phyloP scores from a whole-genome alignment of 176 grass and related monocot genomes.

The Oryza longistaminata region DNA sequence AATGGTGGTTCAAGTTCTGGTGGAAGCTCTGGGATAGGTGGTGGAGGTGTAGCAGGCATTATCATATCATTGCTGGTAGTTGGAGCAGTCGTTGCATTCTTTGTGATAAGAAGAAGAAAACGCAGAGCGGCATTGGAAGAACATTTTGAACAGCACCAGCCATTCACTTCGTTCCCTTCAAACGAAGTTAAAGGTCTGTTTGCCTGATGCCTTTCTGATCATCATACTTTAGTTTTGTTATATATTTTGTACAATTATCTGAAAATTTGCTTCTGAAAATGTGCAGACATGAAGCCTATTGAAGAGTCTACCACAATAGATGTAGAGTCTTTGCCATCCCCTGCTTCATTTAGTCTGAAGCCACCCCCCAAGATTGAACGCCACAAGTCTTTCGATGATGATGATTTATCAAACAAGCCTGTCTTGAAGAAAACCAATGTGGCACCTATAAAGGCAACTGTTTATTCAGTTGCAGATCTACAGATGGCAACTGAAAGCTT shows the following conservation, averaged over 20 bases:
- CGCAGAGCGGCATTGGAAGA: constrained; percentile 45
- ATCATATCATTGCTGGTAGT: constrained; percentile 77
- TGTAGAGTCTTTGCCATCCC: constrained; percentile 49
- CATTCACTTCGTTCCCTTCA: constrained; percentile 65
- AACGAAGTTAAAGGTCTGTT: constrained; percentile 73
- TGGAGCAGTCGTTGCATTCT: constrained; percentile 71
- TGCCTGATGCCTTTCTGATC: constrained; percentile 13
- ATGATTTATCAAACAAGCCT: constrained; percentile 71
- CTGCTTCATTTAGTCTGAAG: constrained; percentile 61
- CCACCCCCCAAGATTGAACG: constrained; percentile 76
- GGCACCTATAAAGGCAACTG: constrained; percentile 62
- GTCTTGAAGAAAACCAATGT: constrained; percentile 52
- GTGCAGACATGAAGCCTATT: constrained; percentile 63
- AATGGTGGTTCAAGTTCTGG: constrained; percentile 44
- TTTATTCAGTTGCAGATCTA: constrained; percentile 95
- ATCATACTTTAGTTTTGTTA: constrained; percentile 11
- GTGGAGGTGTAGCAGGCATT: constrained; percentile 82
- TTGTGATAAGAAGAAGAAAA: constrained; percentile 71
- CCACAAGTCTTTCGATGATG: constrained; percentile 74
- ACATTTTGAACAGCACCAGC: constrained; percentile 71
- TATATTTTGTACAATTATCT: constrained; percentile 28
- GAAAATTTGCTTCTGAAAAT: constrained; percentile 24
- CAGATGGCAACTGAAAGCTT: constrained; percentile 98
- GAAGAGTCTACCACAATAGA: constrained; percentile 52
- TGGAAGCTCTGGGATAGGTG: constrained; percentile 68